These are phyloP conservation scores for Neostapfia colusana DNA, from an alignment of 176 grass and related monocot genomes.

Conservation along the genomic window DNA sequence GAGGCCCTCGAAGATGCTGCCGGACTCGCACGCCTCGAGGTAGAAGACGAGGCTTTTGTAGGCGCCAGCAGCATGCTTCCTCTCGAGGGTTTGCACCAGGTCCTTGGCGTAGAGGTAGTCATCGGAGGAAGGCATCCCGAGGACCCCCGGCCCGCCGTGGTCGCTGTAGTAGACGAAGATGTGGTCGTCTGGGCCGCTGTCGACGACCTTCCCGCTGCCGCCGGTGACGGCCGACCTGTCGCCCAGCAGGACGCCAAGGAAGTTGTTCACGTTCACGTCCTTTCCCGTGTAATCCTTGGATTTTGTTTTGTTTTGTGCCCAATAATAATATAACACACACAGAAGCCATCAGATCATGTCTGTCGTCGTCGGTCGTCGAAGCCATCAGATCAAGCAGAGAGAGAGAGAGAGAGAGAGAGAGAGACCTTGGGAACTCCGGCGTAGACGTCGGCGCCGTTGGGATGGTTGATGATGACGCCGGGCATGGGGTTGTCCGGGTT, in stretches of 20 bases:
- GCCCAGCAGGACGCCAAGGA: constrained; percentile 69
- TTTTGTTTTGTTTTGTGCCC: no score
- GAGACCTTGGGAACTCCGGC: constrained; percentile 62
- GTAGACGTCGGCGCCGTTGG: constrained; percentile 69
- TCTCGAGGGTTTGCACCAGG: constrained; percentile 48
- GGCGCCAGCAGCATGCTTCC: constrained; percentile 54
- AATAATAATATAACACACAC: no score
- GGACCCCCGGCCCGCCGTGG: constrained; percentile 72
- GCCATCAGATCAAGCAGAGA: no score
- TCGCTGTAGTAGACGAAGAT: constrained; percentile 81
- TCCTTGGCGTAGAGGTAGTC: constrained; percentile 82
- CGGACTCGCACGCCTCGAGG: constrained; percentile 93
- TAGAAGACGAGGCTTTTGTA: constrained; percentile 82
- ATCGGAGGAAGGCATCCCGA: constrained; percentile 65
- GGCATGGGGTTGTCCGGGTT: constrained; percentile 61
- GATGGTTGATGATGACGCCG: constrained; percentile 77
- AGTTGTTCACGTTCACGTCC: constrained; percentile 62
- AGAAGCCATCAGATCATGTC: no score
- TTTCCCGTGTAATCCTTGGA: constrained; percentile 84
- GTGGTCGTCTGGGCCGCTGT: constrained; percentile 68
- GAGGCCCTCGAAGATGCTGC: constrained; percentile 83
- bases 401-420: no score
- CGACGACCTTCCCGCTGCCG: constrained; percentile 77
- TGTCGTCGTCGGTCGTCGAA: no score
- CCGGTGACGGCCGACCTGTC: constrained; percentile 62